Base-by-base conservation (phyloP, 108 stramenopile genomes). In the Craspedostauros australis region DNA sequence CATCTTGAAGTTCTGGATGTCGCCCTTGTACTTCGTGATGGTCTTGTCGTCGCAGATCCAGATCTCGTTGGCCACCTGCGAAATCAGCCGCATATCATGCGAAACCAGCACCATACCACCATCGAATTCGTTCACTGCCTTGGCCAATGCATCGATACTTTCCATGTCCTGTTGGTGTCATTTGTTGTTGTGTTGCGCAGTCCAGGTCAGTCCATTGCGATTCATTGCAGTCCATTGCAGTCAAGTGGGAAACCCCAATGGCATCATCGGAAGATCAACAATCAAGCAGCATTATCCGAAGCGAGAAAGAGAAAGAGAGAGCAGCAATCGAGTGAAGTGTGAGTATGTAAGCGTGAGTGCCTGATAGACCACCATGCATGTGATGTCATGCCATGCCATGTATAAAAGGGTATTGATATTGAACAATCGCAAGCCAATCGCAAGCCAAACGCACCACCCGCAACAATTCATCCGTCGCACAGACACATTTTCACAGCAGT, bases 1-100 rank as follows among this genome's bases (percentile, higher is more conserved):
- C 86, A 84, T 94, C 66, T 95, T 98, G 62, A 95, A 98, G 50
- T 82, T 85, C 47, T 64, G 66, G 50, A 98, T 98, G 50, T 94
- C 94, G 21, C 94, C 97, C 22, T 57, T 28, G 70, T 87, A 96
- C 46, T 63, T 81, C 18, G 70, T 59, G 34, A 99, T 91, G 18
- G 84, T 90, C 59, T 82, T 84, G 60, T 95, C 61, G 60, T 98
- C 96, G 62, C 95, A 95, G 39, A 98, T 89, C 97, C 97, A 99
- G 56, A 99, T 96, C 63, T 98, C 97, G 40, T 96, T 80, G 11
- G 94, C 95, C 0, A 97, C 96, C 66, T 97, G 93, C 11, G 81
- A 80, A 54, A 99, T 99, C 31, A 99, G 76, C 19, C 97, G 77
- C 93, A 98, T 98, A 72, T 99, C 99, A 70, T 99, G 99, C n/a